phyloP scores from a whole-genome alignment of 306 rosid species.

The Lathyrus sativus region DNA sequence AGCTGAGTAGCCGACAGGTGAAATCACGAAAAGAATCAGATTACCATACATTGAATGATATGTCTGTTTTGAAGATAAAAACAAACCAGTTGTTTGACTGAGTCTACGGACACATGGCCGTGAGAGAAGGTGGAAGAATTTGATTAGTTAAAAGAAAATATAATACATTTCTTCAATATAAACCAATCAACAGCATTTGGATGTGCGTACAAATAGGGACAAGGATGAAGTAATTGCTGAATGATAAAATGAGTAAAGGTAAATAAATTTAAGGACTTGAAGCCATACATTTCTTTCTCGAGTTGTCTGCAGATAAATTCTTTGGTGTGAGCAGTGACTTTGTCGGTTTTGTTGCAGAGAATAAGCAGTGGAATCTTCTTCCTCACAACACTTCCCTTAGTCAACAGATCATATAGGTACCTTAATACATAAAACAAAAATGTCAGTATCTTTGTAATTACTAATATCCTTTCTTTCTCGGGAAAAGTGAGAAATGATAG shows the following conservation, averaged over 20 bases:
- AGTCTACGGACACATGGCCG: too few species aligned
- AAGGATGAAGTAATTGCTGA: constrained; percentile 10
- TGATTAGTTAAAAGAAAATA: too few species aligned
- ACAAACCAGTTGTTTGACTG: constrained; percentile 38
- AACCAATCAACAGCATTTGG: constrained; percentile 21
- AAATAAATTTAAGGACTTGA: constrained; percentile 15
- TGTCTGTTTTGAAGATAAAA: too few species aligned
- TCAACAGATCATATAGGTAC: constrained; percentile 88
- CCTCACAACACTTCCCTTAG: constrained; percentile 84
- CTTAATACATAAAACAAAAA: constrained; percentile 31
- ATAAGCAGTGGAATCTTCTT: constrained; percentile 85
- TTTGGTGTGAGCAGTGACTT: constrained; percentile 93
- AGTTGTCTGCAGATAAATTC: constrained; percentile 84
- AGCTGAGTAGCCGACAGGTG: constrained; percentile 1
- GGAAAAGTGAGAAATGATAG: neutral
- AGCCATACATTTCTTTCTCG: constrained; percentile 91
- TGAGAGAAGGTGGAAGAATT: too few species aligned
- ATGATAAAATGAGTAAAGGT: constrained; percentile 7
- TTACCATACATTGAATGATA: too few species aligned
- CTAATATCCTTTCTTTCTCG: constrained; percentile 4
- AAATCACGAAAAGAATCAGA: constrained; percentile 24
- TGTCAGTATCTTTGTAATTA: constrained; percentile 30
- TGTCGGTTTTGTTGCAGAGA: constrained; percentile 93
- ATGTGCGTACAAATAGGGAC: constrained; percentile 2
- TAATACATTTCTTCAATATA: constrained; percentile 9